A percentile compares a stretch with the other conserved stretches of the same genome.
phyloP scores from a whole-genome alignment of 495 filamentous ascomycete genomes.

The Aspergillus conjunctus region DNA sequence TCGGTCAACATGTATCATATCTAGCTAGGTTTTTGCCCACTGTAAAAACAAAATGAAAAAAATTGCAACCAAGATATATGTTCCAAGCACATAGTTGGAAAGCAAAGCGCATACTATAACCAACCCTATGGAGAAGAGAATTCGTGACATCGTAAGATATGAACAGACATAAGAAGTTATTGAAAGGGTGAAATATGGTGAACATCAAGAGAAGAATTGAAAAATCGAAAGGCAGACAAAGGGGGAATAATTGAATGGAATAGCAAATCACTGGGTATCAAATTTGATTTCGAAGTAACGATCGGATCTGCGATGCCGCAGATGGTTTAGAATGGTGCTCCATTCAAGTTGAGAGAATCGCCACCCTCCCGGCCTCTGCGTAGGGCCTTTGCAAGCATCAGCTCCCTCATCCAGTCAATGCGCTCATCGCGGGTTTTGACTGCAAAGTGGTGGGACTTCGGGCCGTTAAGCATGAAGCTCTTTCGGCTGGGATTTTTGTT shows the following conservation, averaged over 20 bases:
- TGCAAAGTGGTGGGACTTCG: conserved; percentile 92
- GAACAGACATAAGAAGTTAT: neutral
- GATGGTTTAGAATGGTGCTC: conserved; percentile 63
- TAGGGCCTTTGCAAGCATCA: conserved; percentile 93
- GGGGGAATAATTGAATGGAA: neutral
- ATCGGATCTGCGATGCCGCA: neutral
- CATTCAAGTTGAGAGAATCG: conserved; percentile 80
- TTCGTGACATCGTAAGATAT: conserved; percentile 25
- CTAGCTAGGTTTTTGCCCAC: conserved; percentile 11
- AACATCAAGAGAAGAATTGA: neutral
- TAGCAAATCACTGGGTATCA: neutral
- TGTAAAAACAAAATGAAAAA: conserved; percentile 5
- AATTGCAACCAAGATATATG: neutral
- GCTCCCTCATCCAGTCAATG: conserved; percentile 97
- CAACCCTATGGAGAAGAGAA: neutral
- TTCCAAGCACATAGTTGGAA: neutral
- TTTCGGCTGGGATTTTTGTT: conserved; percentile 54
- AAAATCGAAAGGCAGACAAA: conserved; percentile 1
- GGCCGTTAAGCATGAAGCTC: conserved; percentile 37
- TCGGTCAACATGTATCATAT: conserved; percentile 13
- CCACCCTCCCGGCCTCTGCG: conserved; percentile 75
- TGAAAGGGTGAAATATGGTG: conserved; percentile 5
- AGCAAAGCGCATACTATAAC: neutral
- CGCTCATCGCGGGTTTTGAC: conserved; percentile 84
- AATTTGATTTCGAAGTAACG: neutral